Percentiles rank a stretch among this genome's conserved stretches.
Evolutionary conservation across 2,329 filamentous ascomycete genomes (phyloP).

Genomic region (Xylariomycetidae sp.): DNA sequence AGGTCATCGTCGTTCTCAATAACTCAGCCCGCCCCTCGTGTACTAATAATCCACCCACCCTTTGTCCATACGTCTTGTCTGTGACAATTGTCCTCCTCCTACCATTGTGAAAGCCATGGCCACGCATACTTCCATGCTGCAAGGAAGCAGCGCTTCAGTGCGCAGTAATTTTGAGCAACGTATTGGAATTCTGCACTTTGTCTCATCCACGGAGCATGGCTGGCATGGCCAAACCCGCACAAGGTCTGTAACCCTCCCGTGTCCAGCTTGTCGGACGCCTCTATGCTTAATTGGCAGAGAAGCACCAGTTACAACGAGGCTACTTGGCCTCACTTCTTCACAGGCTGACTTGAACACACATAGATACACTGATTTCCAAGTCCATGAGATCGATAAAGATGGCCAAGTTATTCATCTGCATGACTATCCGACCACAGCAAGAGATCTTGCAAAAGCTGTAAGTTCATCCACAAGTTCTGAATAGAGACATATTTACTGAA

Average conservation of each 20-base stretch:
- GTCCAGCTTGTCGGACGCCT: background rate
- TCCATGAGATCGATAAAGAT: constrained; percentile 78
- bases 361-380: constrained; percentile 86
- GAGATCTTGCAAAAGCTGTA: constrained; percentile 19
- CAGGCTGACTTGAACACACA: background rate
- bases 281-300: constrained; percentile 6
- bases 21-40: too few relatives aligned
- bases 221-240: constrained; percentile 42
- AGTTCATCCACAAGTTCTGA: constrained; percentile 1
- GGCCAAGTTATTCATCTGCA: constrained; percentile 72
- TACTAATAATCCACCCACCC: too few relatives aligned
- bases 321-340: too few relatives aligned
- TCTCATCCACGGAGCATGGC: constrained; percentile 32
- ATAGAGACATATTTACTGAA: background rate
- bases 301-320: too few relatives aligned
- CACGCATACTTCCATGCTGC: constrained; percentile 30
- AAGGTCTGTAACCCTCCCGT: constrained; percentile 28
- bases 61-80: too few relatives aligned
- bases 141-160: constrained; percentile 27
- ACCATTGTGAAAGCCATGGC: too few relatives aligned
- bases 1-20: too few relatives aligned
- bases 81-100: too few relatives aligned
- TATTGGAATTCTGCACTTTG: constrained; percentile 38
- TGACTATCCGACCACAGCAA: constrained; percentile 34
- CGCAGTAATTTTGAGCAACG: constrained; percentile 25